Conservation (phyloP, 1,284 basidiomycete genomes). For the Phylloboletellus chloephorus region DNA sequence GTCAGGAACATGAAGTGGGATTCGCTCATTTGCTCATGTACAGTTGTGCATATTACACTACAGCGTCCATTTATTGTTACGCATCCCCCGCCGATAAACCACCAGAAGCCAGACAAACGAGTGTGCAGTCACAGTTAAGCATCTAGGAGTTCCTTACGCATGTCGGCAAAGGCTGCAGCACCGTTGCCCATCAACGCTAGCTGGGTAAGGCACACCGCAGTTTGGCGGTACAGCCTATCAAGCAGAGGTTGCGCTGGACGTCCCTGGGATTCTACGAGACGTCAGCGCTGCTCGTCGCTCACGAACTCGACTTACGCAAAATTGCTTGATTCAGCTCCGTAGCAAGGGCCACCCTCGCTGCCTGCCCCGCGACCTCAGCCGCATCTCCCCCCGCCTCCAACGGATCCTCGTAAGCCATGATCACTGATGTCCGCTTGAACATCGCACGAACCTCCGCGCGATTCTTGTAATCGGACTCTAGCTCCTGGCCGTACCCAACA, state of each 20-base stretch:
- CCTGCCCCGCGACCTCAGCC: conserved; percentile 60
- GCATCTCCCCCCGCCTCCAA: conserved; percentile 56
- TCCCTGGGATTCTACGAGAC: conserved; percentile 63
- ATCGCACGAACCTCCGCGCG: conserved; percentile 58
- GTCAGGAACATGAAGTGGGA: conserved; percentile 12
- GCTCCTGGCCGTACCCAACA: conserved; percentile 61
- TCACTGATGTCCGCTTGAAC: conserved; percentile 67
- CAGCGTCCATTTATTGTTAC: conserved; percentile 6
- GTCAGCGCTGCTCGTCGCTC: conserved; percentile 5
- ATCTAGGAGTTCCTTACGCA: conserved; percentile 64
- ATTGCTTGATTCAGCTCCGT: conserved; percentile 78
- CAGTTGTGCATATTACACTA: conserved; percentile 16
- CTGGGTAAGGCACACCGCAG: conserved; percentile 57
- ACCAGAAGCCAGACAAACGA: neutral
- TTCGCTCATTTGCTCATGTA: conserved; percentile 13
- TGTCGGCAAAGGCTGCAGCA: conserved; percentile 73
- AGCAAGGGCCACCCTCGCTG: conserved; percentile 60
- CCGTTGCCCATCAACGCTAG: conserved; percentile 67
- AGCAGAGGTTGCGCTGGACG: conserved; percentile 64
- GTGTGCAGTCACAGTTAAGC: conserved; percentile 10
- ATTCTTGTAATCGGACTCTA: conserved; percentile 67
- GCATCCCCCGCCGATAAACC: neutral
- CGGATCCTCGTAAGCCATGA: conserved; percentile 75
- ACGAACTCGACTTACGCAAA: conserved; percentile 50
- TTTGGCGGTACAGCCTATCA: conserved; percentile 71